Evolutionary conservation across 2,329 filamentous ascomycete species (phyloP), one percentile per base, ranked within the genome.

Genomic region (Colletotrichum liaoningense): DNA sequence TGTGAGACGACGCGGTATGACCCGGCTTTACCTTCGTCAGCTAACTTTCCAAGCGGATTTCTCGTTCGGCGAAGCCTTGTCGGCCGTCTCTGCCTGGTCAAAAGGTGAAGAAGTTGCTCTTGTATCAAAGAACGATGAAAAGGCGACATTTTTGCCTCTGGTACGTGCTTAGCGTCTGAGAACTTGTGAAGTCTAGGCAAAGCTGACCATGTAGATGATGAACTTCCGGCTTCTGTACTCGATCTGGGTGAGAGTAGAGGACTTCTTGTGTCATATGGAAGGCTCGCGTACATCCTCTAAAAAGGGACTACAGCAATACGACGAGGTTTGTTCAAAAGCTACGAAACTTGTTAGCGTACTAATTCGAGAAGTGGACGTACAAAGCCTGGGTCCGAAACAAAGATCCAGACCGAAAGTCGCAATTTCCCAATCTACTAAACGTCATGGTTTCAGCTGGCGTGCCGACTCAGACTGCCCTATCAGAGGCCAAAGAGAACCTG

Each of bases 401-500:
- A 30, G 35, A 65, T 4, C 24, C n/a, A 1, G 67, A 56, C 9
- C 63, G 54, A 3, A 74, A 11, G 1, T 76, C 62, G 4, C n/a
- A 38, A 6, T 66, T 54, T 22, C 55, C 68, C 0, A 79, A 79
- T 14, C 46, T 79, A 5, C 76, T 80, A 12, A 33, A 71, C 16
- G 75, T 77, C 2, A 69, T 80, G 19, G 69, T 77, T 1, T 56
- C 63, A 8, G 74, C 75, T 0, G 78, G 77, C 0, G 60, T 79
- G 2, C 77, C 75, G 12, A 62, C 75, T 0, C 75, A 79, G 62
- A 79, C 78, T 1, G 76, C 78, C 3, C 65, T 80, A 3, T 77
- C 79, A 0, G 79, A 81, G 72, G 79, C 79, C 1, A 79, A 77
- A 3, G 78, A 80, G 42, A 80, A 79, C 4, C 74, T 81, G 0